Percentiles rank a stretch among this genome's conserved stretches.
phyloP scores from a whole-genome alignment of 2,329 filamentous ascomycete genomes.

The Venturiaceae sp. region DNA sequence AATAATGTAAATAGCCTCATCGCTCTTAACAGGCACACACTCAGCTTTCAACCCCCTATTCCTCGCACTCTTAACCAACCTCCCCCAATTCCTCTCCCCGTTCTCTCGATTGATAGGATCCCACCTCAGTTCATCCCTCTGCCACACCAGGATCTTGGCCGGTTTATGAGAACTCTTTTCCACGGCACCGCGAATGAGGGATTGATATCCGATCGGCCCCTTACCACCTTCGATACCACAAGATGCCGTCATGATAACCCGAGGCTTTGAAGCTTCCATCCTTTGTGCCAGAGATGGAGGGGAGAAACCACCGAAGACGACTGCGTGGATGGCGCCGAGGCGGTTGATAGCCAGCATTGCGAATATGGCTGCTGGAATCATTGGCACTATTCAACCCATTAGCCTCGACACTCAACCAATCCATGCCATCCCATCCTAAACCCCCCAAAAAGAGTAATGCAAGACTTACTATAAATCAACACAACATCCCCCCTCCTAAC shows the following conservation, averaged over 20 bases:
- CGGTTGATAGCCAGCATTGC: constrained; percentile 74
- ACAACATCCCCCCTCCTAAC: constrained; percentile 79
- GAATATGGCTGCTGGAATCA: constrained; percentile 84
- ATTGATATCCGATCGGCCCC: constrained; percentile 66
- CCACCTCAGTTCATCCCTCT: constrained; percentile 70
- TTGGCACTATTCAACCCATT: constrained; percentile 58
- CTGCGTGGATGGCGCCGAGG: constrained; percentile 78
- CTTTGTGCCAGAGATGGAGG: constrained; percentile 72
- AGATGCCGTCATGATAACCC: constrained; percentile 74
- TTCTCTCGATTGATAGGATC: constrained; percentile 53
- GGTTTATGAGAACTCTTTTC: constrained; percentile 61
- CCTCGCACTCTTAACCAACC: constrained; percentile 60
- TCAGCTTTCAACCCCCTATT: constrained; percentile 58
- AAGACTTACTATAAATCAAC: constrained; percentile 67
- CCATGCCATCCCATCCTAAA: neutral
- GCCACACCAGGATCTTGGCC: constrained; percentile 67
- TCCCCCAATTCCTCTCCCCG: constrained; percentile 72
- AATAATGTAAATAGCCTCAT: constrained; percentile 79
- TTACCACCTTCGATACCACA: constrained; percentile 87
- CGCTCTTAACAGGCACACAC: constrained; percentile 68
- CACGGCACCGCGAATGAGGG: constrained; percentile 67
- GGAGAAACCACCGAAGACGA: constrained; percentile 91
- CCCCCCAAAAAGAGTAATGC: too few relatives aligned
- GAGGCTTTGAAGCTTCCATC: constrained; percentile 72
- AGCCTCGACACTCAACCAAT: neutral